These are phyloP conservation scores for Irpex sp. DNA, from an alignment of 1,284 basidiomycete genomes.

Conservation along the genomic window DNA sequence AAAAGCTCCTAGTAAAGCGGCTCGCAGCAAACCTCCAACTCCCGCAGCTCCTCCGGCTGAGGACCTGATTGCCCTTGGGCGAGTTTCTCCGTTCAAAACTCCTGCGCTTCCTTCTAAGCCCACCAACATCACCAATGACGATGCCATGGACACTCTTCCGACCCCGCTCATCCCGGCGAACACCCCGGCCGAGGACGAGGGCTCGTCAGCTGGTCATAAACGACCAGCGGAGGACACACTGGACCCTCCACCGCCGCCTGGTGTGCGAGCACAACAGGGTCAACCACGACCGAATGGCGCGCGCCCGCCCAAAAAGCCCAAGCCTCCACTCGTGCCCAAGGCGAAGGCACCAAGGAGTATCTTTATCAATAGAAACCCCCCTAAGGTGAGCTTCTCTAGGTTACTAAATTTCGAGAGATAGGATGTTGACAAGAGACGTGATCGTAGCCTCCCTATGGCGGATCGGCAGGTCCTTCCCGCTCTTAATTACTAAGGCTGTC, in stretches of 20 bases:
- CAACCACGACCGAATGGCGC: not conserved
- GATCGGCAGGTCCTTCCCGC: not conserved
- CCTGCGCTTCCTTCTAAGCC: not conserved
- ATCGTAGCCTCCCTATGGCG: not conserved
- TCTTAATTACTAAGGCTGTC: not conserved
- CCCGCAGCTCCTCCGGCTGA: not conserved
- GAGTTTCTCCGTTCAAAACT: not conserved
- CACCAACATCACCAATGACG: not conserved
- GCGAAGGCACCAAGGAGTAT: not conserved
- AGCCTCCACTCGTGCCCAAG: not conserved
- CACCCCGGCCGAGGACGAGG: not conserved
- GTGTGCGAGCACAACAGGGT: not conserved
- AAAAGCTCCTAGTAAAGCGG: slow-evolving; percentile 13
- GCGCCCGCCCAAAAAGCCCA: not conserved
- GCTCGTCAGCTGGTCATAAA: not conserved
- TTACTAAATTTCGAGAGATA: too few species aligned
- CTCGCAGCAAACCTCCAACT: slow-evolving; percentile 12
- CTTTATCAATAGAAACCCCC: not conserved
- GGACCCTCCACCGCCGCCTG: not conserved
- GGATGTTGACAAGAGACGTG: not conserved
- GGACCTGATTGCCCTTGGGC: not conserved
- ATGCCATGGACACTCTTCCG: not conserved
- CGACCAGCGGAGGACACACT: not conserved
- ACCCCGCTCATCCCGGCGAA: not conserved
- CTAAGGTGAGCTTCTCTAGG: not conserved